Percentiles rank a stretch among this genome's conserved stretches.
These are phyloP conservation scores for Aspergillus sp. DNA, from an alignment of 2,329 filamentous ascomycete species.

Conservation along the genomic window DNA sequence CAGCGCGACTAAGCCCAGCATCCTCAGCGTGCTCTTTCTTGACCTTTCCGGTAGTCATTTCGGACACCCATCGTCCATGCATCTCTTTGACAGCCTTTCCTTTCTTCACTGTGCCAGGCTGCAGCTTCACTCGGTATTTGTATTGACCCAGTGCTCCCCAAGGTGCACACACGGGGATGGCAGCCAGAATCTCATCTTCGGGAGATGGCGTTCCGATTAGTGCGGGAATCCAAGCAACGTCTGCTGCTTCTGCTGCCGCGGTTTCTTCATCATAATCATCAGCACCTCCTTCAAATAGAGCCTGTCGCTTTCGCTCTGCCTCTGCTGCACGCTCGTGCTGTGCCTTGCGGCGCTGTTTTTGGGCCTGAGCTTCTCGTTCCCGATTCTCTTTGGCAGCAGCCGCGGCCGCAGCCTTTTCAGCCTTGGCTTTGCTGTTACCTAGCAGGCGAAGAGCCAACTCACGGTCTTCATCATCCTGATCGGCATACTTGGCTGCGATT, in stretches of 20 bases:
- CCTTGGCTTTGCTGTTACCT: constrained; percentile 56
- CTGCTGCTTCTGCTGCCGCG: constrained; percentile 40
- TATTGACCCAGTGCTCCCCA: constrained; percentile 61
- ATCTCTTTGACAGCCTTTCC: constrained; percentile 92
- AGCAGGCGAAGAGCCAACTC: constrained; percentile 77
- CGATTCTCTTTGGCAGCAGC: constrained; percentile 59
- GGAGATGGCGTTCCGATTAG: constrained; percentile 71
- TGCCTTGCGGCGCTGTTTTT: constrained; percentile 68
- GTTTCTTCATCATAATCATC: constrained; percentile 56
- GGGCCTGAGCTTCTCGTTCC: constrained; percentile 67
- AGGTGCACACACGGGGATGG: constrained; percentile 59
- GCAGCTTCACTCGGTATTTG: constrained; percentile 94
- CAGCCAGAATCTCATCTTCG: constrained; percentile 69
- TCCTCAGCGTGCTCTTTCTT: constrained; percentile 56
- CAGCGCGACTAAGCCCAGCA: constrained; percentile 41
- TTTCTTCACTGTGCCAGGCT: constrained; percentile 86
- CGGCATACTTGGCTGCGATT: constrained; percentile 79
- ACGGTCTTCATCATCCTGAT: constrained; percentile 93
- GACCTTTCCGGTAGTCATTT: constrained; percentile 45
- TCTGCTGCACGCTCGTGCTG: constrained; percentile 76
- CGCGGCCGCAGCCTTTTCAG: constrained; percentile 60
- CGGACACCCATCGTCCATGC: constrained; percentile 71
- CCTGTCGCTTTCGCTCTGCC: constrained; percentile 58
- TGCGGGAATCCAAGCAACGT: constrained; percentile 56
- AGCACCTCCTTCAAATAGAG: constrained; percentile 66